Evolutionary conservation across 495 filamentous ascomycete species (phyloP).

Genomic region (Podospora conica): DNA sequence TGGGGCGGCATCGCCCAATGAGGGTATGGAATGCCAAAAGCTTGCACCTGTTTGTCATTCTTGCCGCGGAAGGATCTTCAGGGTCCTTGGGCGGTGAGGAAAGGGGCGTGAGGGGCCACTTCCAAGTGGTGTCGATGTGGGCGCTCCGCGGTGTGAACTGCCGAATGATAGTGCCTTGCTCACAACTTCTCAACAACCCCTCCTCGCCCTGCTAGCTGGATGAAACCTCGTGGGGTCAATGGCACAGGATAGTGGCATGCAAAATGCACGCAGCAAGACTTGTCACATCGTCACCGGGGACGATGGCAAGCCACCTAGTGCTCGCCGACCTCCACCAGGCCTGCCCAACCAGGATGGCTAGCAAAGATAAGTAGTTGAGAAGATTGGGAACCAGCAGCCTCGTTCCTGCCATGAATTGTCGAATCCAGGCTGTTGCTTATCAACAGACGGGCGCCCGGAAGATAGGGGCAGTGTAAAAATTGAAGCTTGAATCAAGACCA

Average conservation of each 20-base stretch:
- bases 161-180: background rate
- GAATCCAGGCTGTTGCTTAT: background rate
- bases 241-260: background rate
- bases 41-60: background rate
- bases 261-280: background rate
- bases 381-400: background rate
- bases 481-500: background rate
- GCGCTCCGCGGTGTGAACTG: background rate
- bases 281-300: background rate
- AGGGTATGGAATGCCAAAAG: background rate
- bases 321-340: slow-evolving; percentile 5
- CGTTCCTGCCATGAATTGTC: background rate
- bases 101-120: background rate
- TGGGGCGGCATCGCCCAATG: background rate
- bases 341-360: background rate
- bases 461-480: background rate
- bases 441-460: background rate
- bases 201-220: background rate
- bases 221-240: background rate
- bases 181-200: background rate
- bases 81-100: slow-evolving; percentile 1
- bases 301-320: background rate
- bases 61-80: slow-evolving; percentile 10
- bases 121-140: background rate
- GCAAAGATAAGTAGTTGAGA: too few species aligned